phyloP scores from a whole-genome alignment of 257 asterid species.

The Solanum corneliomulleri region DNA sequence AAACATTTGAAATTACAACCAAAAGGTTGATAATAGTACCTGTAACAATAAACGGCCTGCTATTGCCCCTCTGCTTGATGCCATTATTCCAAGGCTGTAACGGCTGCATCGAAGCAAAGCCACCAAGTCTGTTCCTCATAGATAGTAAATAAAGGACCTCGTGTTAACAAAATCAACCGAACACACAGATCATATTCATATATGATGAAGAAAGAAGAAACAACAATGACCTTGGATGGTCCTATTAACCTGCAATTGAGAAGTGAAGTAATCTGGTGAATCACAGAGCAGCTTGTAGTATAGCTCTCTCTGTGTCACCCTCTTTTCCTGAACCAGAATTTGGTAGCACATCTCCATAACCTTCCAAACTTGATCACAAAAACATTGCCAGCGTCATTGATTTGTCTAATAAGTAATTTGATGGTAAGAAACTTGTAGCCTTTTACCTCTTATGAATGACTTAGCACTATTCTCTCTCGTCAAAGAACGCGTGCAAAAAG shows the following conservation, averaged over 20 bases:
- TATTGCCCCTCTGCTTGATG: constrained; percentile 80
- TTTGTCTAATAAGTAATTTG: not conserved
- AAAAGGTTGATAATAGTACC: constrained; percentile 21
- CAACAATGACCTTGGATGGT: constrained; percentile 54
- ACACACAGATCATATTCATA: not conserved
- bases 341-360: constrained; percentile 84
- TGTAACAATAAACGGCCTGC: constrained; percentile 81
- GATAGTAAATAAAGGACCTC: not conserved
- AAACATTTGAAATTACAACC: not conserved
- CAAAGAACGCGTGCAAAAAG: constrained; percentile 60
- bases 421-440: not conserved
- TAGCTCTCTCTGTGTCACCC: constrained; percentile 85
- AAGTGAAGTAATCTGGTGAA: constrained; percentile 64
- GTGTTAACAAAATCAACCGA: not conserved
- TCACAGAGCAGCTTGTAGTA: constrained; percentile 77
- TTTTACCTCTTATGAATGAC: constrained; percentile 66
- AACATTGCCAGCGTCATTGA: not conserved
- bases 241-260: constrained; percentile 74
- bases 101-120: constrained; percentile 87
- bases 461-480: constrained; percentile 54
- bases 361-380: constrained; percentile 62
- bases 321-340: constrained; percentile 60
- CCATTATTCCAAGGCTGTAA: constrained; percentile 84
- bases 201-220: not conserved
- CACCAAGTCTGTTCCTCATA: constrained; percentile 51